These are phyloP conservation scores for Fusarium graminum DNA, from an alignment of 2,329 filamentous ascomycete species.

Conservation along the genomic window DNA sequence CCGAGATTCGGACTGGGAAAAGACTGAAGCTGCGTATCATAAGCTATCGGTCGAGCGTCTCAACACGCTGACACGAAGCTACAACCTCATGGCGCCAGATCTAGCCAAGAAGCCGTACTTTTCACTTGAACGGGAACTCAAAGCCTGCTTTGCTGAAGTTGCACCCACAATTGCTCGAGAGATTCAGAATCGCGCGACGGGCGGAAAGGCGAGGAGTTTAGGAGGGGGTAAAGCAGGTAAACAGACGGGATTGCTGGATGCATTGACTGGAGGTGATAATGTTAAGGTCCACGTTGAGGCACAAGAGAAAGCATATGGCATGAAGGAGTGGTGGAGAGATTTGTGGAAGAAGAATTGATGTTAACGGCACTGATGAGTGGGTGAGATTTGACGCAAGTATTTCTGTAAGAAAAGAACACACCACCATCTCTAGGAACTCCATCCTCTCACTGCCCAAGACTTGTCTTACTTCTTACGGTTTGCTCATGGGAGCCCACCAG, in stretches of 20 bases:
- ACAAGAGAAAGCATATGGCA: slow-evolving; percentile 80
- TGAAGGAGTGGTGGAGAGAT: slow-evolving; percentile 91
- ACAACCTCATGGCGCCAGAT: slow-evolving; percentile 94
- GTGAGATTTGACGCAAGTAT: background rate
- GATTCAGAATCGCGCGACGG: slow-evolving; percentile 76
- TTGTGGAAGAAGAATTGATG: slow-evolving; percentile 64
- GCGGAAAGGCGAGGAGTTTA: slow-evolving; percentile 54
- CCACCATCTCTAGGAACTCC: background rate
- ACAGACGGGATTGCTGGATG: slow-evolving; percentile 69
- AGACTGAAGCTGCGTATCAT: slow-evolving; percentile 79
- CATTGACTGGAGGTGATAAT: slow-evolving; percentile 64
- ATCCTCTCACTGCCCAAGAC: background rate
- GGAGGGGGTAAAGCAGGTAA: slow-evolving; percentile 51
- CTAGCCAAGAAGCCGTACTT: slow-evolving; percentile 95
- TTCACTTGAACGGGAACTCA: slow-evolving; percentile 83
- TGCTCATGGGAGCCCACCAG: background rate
- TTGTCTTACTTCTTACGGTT: background rate
- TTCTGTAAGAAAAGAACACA: background rate
- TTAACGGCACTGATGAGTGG: background rate
- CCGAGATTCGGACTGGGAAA: slow-evolving; percentile 82
- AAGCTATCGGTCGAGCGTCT: slow-evolving; percentile 80
- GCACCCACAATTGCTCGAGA: slow-evolving; percentile 80
- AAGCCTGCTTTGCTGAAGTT: slow-evolving; percentile 85
- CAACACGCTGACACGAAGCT: slow-evolving; percentile 84
- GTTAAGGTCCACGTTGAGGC: slow-evolving; percentile 79